These are phyloP conservation scores for Dryas octopetala DNA, from an alignment of 306 rosid species.

Conservation along the genomic window DNA sequence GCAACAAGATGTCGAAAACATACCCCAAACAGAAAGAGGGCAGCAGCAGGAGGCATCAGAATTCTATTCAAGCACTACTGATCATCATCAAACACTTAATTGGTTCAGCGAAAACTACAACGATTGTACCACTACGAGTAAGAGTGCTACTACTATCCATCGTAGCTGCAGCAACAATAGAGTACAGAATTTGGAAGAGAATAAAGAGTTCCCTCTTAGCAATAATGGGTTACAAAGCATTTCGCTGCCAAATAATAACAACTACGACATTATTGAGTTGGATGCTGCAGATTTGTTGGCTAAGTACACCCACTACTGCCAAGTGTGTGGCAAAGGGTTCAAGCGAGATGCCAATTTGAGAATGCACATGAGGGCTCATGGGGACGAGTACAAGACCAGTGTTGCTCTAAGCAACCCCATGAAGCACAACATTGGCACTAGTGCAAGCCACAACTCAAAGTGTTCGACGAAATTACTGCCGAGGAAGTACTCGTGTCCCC, in stretches of 20 bases:
- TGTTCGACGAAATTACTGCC: constrained; percentile 28
- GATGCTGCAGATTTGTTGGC: constrained; percentile 74
- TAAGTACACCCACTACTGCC: constrained; percentile 90
- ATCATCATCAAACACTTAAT: constrained; percentile 32
- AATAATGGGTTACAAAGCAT: background rate
- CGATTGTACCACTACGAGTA: background rate
- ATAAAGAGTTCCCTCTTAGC: background rate
- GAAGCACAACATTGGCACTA: constrained; percentile 29
- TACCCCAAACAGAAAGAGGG: too few species aligned
- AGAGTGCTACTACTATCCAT: background rate
- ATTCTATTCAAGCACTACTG: background rate
- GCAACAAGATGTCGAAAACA: too few species aligned
- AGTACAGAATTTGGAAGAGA: too few species aligned
- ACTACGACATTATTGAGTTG: constrained; percentile 56
- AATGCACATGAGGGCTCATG: constrained; percentile 99
- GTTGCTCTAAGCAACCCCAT: constrained; percentile 72
- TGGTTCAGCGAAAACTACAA: constrained; percentile 50
- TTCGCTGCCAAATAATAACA: constrained; percentile 16
- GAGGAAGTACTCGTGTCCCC: constrained; percentile 84
- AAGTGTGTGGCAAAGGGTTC: constrained; percentile 89
- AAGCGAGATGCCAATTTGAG: constrained; percentile 87
- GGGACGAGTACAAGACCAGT: constrained; percentile 79
- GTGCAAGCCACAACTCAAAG: background rate
- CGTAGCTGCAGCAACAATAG: too few species aligned
- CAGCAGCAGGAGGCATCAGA: too few species aligned